Conservation (phyloP, 2,329 filamentous ascomycete species). For the Hypoxylon rubiginosum region DNA sequence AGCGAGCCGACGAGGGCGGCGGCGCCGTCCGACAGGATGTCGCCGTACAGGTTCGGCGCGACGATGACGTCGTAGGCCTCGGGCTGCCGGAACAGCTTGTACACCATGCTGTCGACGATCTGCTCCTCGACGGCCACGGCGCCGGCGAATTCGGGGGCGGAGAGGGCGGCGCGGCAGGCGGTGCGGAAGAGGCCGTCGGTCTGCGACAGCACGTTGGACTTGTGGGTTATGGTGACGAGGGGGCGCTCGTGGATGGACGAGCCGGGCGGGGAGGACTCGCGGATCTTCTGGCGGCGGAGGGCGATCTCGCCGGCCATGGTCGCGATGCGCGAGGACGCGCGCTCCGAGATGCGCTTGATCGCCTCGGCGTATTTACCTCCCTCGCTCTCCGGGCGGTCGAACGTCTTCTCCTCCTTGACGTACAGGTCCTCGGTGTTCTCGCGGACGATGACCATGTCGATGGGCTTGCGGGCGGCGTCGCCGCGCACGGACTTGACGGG, state of each 20-base stretch:
- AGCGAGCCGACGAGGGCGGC: constrained; percentile 93
- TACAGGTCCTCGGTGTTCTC: constrained; percentile 99
- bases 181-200: constrained; percentile 96
- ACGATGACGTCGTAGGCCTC: constrained; percentile 97
- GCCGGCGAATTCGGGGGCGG: constrained; percentile 70
- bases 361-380: constrained; percentile 91
- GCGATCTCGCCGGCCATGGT: constrained; percentile 96
- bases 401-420: constrained; percentile 95
- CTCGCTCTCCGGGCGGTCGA: constrained; percentile 70
- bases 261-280: constrained; percentile 64
- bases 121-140: constrained; percentile 87
- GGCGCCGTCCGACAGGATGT: constrained; percentile 95
- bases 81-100: constrained; percentile 98
- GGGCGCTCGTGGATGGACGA: constrained; percentile 74
- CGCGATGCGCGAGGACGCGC: constrained; percentile 86
- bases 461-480: constrained; percentile 74
- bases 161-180: constrained; percentile 80
- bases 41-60: constrained; percentile 96
- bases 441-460: constrained; percentile 97
- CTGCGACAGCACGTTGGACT: constrained; percentile 96
- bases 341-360: constrained; percentile 95
- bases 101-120: constrained; percentile 99
- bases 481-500: constrained; percentile 90
- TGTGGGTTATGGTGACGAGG: constrained; percentile 96
- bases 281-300: constrained; percentile 84